phyloP scores from a whole-genome alignment of 305 asterid species.

The Euphrasia arctica region DNA sequence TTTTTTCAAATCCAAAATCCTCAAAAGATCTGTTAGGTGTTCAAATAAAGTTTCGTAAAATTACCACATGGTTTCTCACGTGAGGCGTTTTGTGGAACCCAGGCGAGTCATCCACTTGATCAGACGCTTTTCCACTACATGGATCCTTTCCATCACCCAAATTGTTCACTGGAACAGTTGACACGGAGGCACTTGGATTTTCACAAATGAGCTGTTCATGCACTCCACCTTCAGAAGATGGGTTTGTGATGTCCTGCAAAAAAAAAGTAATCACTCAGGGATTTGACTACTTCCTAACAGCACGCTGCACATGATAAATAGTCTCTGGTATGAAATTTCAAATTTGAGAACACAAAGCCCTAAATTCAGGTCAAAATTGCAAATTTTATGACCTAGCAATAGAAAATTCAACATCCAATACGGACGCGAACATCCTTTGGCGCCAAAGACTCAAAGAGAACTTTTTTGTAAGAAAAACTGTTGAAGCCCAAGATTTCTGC shows the following conservation, averaged over 20 bases:
- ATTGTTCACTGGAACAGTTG: conserved; percentile 30
- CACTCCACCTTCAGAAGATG: conserved; percentile 34
- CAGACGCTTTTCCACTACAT: conserved; percentile 30
- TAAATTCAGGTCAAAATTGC: not conserved
- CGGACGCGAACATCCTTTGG: not conserved
- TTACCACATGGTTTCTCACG: not conserved
- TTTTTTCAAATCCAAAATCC: not conserved
- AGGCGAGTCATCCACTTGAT: conserved; percentile 31
- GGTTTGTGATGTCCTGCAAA: conserved; percentile 32
- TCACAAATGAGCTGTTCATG: conserved; percentile 25
- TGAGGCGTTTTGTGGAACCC: conserved; percentile 30
- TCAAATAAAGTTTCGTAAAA: not conserved
- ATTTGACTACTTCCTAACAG: not conserved
- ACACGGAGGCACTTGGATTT: conserved; percentile 24
- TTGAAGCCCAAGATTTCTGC: not conserved
- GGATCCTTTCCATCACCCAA: conserved; percentile 15
- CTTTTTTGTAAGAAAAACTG: not conserved
- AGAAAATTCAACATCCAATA: not conserved
- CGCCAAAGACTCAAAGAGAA: not conserved
- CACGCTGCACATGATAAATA: not conserved
- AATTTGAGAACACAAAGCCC: not conserved
- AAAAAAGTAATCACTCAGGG: not conserved
- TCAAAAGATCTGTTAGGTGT: not conserved
- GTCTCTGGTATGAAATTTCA: not conserved
- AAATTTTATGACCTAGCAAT: not conserved